Percentiles rank a stretch among this genome's conserved stretches.
Conservation (phyloP, 352 stramenopile genomes). For the Globisporangium alternatum region DNA sequence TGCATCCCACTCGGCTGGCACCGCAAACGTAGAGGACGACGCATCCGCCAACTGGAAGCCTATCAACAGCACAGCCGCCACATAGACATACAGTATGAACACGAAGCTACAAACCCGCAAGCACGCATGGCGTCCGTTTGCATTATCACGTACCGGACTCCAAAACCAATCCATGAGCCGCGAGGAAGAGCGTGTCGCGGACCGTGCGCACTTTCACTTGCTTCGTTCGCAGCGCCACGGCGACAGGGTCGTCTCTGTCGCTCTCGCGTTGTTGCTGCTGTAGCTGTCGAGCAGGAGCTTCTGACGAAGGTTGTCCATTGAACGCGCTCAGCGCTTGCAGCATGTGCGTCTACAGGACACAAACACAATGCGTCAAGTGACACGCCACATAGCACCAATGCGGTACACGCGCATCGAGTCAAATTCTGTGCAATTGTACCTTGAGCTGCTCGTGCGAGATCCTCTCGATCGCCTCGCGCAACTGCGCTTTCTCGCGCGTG, state of each 20-base stretch:
- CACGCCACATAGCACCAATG: neutral
- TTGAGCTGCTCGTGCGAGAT: constrained; percentile 33
- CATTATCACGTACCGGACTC: constrained; percentile 47
- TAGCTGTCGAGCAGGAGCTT: constrained; percentile 1
- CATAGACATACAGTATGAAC: neutral
- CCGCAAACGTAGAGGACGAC: constrained; percentile 21
- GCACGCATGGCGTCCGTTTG: neutral
- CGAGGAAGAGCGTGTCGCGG: constrained; percentile 68
- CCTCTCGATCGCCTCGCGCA: constrained; percentile 33
- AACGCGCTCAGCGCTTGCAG: constrained; percentile 54
- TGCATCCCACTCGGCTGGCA: constrained; percentile 57
- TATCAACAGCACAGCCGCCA: neutral
- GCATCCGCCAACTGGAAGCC: constrained; percentile 16
- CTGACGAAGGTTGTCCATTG: constrained; percentile 3
- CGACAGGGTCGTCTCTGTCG: constrained; percentile 47
- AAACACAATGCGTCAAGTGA: neutral
- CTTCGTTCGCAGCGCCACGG: constrained; percentile 40
- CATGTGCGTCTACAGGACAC: constrained; percentile 60
- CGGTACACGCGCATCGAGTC: neutral
- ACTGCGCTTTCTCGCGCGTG: constrained; percentile 31
- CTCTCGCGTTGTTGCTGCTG: constrained; percentile 9
- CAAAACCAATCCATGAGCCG: constrained; percentile 64
- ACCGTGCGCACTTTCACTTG: constrained; percentile 39
- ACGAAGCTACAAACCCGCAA: neutral
- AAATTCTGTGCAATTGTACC: constrained; percentile 14